A percentile compares a stretch with the other conserved stretches of the same genome.
Conservation (phyloP, 2,329 filamentous ascomycete genomes). For the Herpotrichia juniperi region DNA sequence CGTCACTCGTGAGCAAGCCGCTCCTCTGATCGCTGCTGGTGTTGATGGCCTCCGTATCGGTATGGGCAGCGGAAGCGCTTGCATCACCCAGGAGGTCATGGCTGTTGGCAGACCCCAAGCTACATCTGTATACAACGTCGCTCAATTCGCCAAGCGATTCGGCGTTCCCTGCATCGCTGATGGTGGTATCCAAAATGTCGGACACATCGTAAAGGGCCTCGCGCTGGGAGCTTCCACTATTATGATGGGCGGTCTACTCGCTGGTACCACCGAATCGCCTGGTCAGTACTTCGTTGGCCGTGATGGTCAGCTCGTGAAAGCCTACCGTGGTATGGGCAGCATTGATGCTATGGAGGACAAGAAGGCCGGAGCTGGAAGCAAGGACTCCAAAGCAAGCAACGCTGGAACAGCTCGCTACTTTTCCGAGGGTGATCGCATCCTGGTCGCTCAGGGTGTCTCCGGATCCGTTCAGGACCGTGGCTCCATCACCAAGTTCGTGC, state of each 20-base stretch:
- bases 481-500: constrained; percentile 92
- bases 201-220: constrained; percentile 98
- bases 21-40: constrained; percentile 87
- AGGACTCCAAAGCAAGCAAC: constrained; percentile 75
- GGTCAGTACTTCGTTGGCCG: constrained; percentile 95
- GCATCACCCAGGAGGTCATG: constrained; percentile 99
- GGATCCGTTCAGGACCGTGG: constrained; percentile 82
- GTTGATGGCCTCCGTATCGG: constrained; percentile 97
- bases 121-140: constrained; percentile 88
- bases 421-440: constrained; percentile 91
- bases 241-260: constrained; percentile 99
- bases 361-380: constrained; percentile 80
- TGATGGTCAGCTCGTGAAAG: constrained; percentile 98
- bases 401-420: constrained; percentile 98
- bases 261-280: constrained; percentile 95
- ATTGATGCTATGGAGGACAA: constrained; percentile 99
- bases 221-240: constrained; percentile 92
- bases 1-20: constrained; percentile 95
- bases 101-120: constrained; percentile 96
- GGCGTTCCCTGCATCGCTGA: constrained; percentile 98
- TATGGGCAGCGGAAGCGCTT: constrained; percentile 97
- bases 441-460: constrained; percentile 96
- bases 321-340: constrained; percentile 98
- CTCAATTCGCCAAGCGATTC: constrained; percentile 86
- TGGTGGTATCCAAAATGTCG: constrained; percentile 96